These are phyloP conservation scores for Mycena sanguinolenta DNA, from an alignment of 768 basidiomycete genomes.

Conservation along the genomic window DNA sequence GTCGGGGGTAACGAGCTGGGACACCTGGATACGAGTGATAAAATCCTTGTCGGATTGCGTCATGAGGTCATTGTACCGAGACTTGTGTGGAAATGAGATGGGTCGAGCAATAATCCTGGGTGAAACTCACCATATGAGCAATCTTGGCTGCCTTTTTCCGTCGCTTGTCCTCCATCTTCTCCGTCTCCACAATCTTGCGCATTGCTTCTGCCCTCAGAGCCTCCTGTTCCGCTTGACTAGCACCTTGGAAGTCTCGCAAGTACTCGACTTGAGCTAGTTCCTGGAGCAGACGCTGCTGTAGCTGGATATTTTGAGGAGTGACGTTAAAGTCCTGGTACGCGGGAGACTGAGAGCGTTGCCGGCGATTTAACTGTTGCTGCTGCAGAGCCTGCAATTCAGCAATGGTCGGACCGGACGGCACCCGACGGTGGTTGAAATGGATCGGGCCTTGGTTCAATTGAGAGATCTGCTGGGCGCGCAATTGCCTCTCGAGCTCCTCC, in stretches of 20 bases:
- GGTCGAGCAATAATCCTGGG: not conserved
- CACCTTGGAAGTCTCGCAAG: conserved; percentile 72
- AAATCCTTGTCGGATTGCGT: conserved; percentile 99
- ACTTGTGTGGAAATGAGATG: conserved; percentile 55
- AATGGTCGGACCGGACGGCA: conserved; percentile 59
- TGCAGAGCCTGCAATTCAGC: conserved; percentile 62
- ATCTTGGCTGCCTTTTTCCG: conserved; percentile 88
- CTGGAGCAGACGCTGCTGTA: conserved; percentile 82
- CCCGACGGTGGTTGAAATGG: conserved; percentile 55
- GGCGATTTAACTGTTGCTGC: conserved; percentile 66
- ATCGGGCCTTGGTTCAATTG: conserved; percentile 59
- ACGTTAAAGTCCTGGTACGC: conserved; percentile 66
- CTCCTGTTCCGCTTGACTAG: conserved; percentile 74
- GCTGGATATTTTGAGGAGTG: conserved; percentile 73
- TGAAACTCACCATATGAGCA: conserved; percentile 79
- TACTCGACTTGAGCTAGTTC: conserved; percentile 83
- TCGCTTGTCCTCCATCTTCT: conserved; percentile 88
- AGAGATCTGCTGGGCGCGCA: conserved; percentile 66
- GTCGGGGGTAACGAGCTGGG: conserved; percentile 96
- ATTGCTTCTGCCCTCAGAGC: conserved; percentile 82
- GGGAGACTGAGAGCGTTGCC: conserved; percentile 61
- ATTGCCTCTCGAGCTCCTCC: conserved; percentile 77
- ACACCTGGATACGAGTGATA: conserved; percentile 98
- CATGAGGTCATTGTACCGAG: conserved; percentile 95
- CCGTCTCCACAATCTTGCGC: conserved; percentile 92